Percentiles rank a stretch among this genome's conserved stretches.
Conservation (phyloP, 345 rosid genomes). For the Turnera subulata region DNA sequence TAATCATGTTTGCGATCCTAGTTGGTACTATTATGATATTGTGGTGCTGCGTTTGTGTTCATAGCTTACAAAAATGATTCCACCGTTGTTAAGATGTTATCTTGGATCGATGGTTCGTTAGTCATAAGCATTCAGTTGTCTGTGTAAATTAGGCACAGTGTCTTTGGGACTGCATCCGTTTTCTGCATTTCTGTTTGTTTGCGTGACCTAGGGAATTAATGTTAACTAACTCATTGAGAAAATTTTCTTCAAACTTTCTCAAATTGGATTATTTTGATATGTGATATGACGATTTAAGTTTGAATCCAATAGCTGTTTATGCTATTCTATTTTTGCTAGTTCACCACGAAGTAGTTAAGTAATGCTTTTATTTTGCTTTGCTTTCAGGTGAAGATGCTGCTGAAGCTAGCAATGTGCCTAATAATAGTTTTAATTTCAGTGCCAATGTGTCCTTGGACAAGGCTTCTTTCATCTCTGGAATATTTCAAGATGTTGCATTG, state of each 20-base stretch:
- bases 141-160: background rate
- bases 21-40: background rate
- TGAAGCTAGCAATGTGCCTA: slow-evolving; percentile 41
- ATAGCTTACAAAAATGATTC: background rate
- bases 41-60: background rate
- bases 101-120: background rate
- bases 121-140: background rate
- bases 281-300: too few relatives aligned
- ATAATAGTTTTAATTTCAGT: slow-evolving; percentile 40
- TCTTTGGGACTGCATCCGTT: background rate
- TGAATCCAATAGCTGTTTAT: background rate
- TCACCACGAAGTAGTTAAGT: background rate
- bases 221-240: background rate
- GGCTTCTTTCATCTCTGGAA: slow-evolving; percentile 16
- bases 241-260: background rate
- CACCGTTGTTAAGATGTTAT: background rate
- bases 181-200: background rate
- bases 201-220: slow-evolving; percentile 1
- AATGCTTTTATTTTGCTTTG: slow-evolving; percentile 9
- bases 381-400: slow-evolving; percentile 68
- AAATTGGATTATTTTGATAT: background rate
- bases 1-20: background rate
- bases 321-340: background rate
- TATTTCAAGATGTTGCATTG: background rate
- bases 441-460: slow-evolving; percentile 29